Evolutionary conservation across 768 basidiomycete species (phyloP).

Genomic region (Termitomyces sp.): DNA sequence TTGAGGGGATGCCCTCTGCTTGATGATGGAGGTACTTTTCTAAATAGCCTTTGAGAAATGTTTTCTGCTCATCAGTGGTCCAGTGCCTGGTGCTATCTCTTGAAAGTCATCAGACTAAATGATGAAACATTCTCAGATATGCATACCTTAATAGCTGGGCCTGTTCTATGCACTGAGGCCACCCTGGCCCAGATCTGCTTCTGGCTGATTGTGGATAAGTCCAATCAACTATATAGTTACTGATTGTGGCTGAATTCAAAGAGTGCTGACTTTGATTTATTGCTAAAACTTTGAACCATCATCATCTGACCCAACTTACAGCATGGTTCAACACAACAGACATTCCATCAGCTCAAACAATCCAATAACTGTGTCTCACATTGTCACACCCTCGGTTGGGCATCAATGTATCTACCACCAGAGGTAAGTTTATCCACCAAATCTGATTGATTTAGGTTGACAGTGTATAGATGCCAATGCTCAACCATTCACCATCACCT

Average conservation of each 20-base stretch:
- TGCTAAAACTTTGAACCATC: not conserved
- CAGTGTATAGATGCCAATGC: too few species aligned
- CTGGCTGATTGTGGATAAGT: not conserved
- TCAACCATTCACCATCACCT: too few species aligned
- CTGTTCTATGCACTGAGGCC: too few species aligned
- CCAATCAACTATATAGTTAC: constrained; percentile 2
- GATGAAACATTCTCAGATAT: not conserved
- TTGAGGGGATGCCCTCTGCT: not conserved
- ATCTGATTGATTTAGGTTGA: too few species aligned
- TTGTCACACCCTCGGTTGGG: too few species aligned
- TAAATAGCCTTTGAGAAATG: not conserved
- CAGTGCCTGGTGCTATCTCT: not conserved
- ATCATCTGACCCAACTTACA: too few species aligned
- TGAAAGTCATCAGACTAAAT: too few species aligned
- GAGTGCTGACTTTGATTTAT: not conserved
- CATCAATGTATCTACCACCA: too few species aligned
- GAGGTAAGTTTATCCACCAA: too few species aligned
- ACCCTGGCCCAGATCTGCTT: not conserved
- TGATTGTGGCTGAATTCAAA: not conserved
- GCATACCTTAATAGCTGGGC: not conserved
- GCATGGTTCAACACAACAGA: too few species aligned
- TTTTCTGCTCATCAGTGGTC: not conserved
- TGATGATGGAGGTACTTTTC: not conserved
- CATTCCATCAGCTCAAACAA: too few species aligned
- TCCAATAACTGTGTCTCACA: too few species aligned